Conservation (phyloP, 2,329 filamentous ascomycete species). For the Pseudogymnoascus sp. region DNA sequence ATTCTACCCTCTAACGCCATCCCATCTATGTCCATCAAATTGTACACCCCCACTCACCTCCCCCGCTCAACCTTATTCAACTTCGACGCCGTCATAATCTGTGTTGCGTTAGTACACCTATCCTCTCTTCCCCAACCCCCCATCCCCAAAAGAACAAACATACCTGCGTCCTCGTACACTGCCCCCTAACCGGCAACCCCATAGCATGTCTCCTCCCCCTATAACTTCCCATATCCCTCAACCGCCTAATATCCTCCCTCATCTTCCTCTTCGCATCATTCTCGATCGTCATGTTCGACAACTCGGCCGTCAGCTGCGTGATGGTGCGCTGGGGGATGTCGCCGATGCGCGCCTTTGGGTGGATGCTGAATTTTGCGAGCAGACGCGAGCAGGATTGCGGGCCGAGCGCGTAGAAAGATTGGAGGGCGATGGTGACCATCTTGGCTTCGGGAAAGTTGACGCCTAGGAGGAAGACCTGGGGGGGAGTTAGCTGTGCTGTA, state of each 20-base stretch:
- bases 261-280: slow-evolving; percentile 74
- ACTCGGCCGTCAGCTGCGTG: slow-evolving; percentile 72
- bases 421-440: slow-evolving; percentile 70
- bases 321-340: slow-evolving; percentile 68
- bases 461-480: slow-evolving; percentile 68
- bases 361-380: slow-evolving; percentile 83
- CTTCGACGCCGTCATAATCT: slow-evolving; percentile 51
- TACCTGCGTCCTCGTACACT: slow-evolving; percentile 74
- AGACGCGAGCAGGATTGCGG: slow-evolving; percentile 61
- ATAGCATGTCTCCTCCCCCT: slow-evolving; percentile 87
- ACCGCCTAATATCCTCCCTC: slow-evolving; percentile 73
- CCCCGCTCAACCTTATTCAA: slow-evolving; percentile 51
- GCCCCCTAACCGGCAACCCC: slow-evolving; percentile 82
- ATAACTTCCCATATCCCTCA: slow-evolving; percentile 88
- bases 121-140: slow-evolving; percentile 11
- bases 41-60: slow-evolving; percentile 25
- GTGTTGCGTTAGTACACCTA: too few species aligned
- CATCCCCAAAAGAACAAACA: slow-evolving; percentile 11
- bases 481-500: not conserved
- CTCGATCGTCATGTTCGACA: slow-evolving; percentile 89
- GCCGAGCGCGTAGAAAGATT: slow-evolving; percentile 81
- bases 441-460: slow-evolving; percentile 77
- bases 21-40: slow-evolving; percentile 10
- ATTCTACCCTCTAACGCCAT: not conserved
- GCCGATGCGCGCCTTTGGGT: slow-evolving; percentile 72